Conservation (phyloP, 1,284 basidiomycete genomes). For the Flammula alnicola region DNA sequence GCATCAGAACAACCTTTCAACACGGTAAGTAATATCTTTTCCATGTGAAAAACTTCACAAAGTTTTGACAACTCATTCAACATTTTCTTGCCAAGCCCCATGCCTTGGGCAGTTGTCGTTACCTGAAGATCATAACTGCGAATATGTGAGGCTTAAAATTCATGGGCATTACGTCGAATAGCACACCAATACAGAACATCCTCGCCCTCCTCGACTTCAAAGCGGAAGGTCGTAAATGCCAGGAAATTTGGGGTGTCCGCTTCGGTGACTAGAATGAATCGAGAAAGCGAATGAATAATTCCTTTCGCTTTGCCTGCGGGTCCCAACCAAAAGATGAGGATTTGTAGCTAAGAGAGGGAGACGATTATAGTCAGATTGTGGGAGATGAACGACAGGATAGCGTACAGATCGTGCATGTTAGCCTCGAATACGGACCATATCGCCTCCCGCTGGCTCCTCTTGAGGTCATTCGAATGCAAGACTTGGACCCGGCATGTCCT, state of each 20-base stretch:
- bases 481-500: conserved; percentile 33
- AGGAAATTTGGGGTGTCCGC: conserved; percentile 30
- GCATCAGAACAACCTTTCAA: conserved; percentile 54
- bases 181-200: conserved; percentile 70
- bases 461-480: conserved; percentile 43
- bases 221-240: conserved; percentile 72
- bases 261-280: conserved; percentile 57
- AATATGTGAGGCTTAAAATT: neutral
- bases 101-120: conserved; percentile 41
- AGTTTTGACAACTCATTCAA: conserved; percentile 54
- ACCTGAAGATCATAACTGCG: conserved; percentile 78
- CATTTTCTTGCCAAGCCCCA: conserved; percentile 62
- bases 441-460: conserved; percentile 38
- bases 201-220: conserved; percentile 64
- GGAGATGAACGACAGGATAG: conserved; percentile 3
- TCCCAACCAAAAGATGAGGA: conserved; percentile 73
- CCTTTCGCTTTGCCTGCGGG: conserved; percentile 54
- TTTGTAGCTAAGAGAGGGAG: conserved; percentile 44
- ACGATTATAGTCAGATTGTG: neutral
- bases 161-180: neutral
- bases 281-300: conserved; percentile 60
- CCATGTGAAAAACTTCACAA: conserved; percentile 58
- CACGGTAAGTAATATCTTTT: conserved; percentile 74
- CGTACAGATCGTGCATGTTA: conserved; percentile 63
- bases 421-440: conserved; percentile 60